Base-by-base conservation (phyloP, 148 eudicot genomes). In the Polygonum maritimum region DNA sequence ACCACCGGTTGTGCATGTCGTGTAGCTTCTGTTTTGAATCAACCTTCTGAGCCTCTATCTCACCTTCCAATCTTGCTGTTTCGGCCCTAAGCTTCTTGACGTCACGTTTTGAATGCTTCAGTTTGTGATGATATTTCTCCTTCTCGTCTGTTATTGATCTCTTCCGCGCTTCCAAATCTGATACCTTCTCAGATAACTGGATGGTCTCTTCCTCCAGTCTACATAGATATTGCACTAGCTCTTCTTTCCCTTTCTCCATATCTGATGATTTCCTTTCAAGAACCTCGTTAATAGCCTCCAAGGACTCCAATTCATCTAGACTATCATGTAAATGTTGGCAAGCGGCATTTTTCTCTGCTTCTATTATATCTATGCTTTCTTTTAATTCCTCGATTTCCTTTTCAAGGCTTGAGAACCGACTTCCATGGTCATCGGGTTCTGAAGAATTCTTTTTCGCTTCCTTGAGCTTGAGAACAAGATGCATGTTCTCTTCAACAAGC, bases 401-500 rank as follows among this genome's bases (percentile, higher is more conserved):
- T 78, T 83, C 48, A 21, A 83, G 84, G 75, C 72, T 77, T 52
- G 86, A 77, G 55, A 87, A 75, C 76, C 75, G 80, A 77, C 73
- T 74, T 80, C 86, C 85, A 49, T 78, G 73, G 49, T 80, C 58
- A 57, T 76, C 51, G 41, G 57, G 74, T 48, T 78, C 70, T 75
- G 70, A 38, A 8, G 76, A 76, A 16, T 69, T 77, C 38, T 72
- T 76, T 38, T 54, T 80, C 65, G 77, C 67, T 65, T 89, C 91
- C 83, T 94, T 94, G 81, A 91, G 88, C 89, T 94, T 86, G 73
- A 85, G 76, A 41, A 89, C 45, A 74, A 94, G 93, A 44, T 85
- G 80, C 76, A 94, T 76, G 82, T 94, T 94, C 78, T 91, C 98
- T 69, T 87, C 86, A 48, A 94, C 89, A 67, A 91, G 90, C 78